These are phyloP conservation scores for Blastobotrys arbuscula DNA, from an alignment of 1,139 yeast species.

Conservation along the genomic window DNA sequence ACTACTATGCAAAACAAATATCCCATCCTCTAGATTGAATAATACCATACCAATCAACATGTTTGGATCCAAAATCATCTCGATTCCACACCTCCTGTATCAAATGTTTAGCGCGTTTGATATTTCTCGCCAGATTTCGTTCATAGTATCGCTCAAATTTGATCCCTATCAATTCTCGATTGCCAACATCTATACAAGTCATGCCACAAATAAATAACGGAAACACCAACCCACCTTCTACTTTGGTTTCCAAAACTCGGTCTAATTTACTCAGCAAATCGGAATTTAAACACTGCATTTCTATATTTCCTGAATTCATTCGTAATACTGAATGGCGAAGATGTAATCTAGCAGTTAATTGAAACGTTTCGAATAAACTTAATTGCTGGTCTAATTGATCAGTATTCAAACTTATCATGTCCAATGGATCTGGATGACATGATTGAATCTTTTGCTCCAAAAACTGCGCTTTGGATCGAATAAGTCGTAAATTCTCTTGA, in stretches of 20 bases:
- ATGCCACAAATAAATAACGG: slow-evolving; percentile 76
- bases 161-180: slow-evolving; percentile 44
- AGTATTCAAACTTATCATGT: slow-evolving; percentile 43
- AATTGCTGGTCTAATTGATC: slow-evolving; percentile 61
- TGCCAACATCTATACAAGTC: slow-evolving; percentile 47
- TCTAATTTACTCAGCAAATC: slow-evolving; percentile 56
- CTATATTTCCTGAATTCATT: slow-evolving; percentile 58
- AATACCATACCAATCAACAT: slow-evolving; percentile 63
- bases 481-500: slow-evolving; percentile 5
- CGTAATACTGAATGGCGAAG: slow-evolving; percentile 57
- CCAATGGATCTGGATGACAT: slow-evolving; percentile 50
- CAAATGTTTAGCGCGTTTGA: slow-evolving; percentile 52
- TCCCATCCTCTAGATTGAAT: slow-evolving; percentile 71
- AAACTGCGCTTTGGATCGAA: not conserved
- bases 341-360: slow-evolving; percentile 62
- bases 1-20: slow-evolving; percentile 56
- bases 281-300: slow-evolving; percentile 53
- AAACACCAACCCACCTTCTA: slow-evolving; percentile 67
- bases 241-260: slow-evolving; percentile 56
- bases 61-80: slow-evolving; percentile 43
- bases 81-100: slow-evolving; percentile 55
- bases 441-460: slow-evolving; percentile 48
- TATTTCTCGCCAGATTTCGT: slow-evolving; percentile 64
- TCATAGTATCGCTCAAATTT: slow-evolving; percentile 53
- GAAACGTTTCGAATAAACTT: slow-evolving; percentile 67